Evolutionary conservation across 176 grass and related monocot genomes (phyloP).

Genomic region (Melocanna baccifera): DNA sequence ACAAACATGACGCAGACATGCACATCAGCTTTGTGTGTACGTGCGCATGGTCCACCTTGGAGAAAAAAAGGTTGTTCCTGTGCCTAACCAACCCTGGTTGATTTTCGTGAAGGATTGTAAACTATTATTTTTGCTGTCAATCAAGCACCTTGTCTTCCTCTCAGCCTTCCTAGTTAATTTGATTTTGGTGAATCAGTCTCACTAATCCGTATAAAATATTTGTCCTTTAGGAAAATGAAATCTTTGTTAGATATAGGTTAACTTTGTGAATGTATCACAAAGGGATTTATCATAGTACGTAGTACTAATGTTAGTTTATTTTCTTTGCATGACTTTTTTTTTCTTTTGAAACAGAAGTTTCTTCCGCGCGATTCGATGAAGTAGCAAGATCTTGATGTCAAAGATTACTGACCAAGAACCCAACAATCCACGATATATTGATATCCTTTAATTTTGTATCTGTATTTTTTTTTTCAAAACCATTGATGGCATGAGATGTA

Average conservation of each 20-base stretch:
- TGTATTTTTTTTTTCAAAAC: not conserved
- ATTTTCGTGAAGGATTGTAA: not conserved
- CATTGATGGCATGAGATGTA: not conserved
- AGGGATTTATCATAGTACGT: not conserved
- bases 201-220: not conserved
- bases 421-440: not conserved
- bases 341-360: not conserved
- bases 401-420: not conserved
- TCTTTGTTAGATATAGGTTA: not conserved
- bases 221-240: not conserved
- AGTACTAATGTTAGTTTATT: not conserved
- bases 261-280: not conserved
- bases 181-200: not conserved
- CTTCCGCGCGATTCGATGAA: not conserved
- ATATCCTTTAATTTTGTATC: not conserved
- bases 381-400: not conserved
- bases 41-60: not conserved
- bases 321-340: not conserved
- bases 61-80: not conserved
- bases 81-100: not conserved
- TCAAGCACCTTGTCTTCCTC: not conserved
- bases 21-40: not conserved
- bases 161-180: not conserved
- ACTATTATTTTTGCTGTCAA: not conserved
- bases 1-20: not conserved